A percentile compares a stretch with the other conserved stretches of the same genome.
Conservation (phyloP, 2,329 filamentous ascomycete genomes). For the Aspergillus terreus region DNA sequence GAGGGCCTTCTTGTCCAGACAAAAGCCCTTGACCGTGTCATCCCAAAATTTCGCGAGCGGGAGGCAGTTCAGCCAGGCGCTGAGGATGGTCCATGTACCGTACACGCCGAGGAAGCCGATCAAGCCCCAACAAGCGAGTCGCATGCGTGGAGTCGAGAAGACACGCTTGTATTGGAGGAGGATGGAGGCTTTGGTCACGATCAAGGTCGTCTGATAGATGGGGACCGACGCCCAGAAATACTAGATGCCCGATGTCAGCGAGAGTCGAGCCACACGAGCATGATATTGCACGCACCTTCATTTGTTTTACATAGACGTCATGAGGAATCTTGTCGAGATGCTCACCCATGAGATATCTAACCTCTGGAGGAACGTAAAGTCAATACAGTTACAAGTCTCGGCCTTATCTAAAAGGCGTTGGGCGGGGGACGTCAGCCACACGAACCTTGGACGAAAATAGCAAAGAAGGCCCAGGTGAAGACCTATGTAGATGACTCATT, state of each 20-base stretch:
- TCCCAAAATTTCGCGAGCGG: conserved; percentile 30
- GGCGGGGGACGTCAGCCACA: background rate
- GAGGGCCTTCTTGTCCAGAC: conserved; percentile 37
- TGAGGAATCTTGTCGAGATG: conserved; percentile 18
- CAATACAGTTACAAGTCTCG: background rate
- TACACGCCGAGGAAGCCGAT: conserved; percentile 31
- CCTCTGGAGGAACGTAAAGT: conserved; percentile 15
- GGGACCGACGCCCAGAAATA: conserved; percentile 32
- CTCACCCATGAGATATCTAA: conserved; percentile 28
- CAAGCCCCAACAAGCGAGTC: conserved; percentile 29
- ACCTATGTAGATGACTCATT: conserved; percentile 9
- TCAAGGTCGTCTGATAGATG: conserved; percentile 31
- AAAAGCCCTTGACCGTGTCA: conserved; percentile 22
- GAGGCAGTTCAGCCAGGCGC: conserved; percentile 29
- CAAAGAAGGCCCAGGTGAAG: conserved; percentile 30
- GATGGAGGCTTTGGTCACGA: conserved; percentile 34
- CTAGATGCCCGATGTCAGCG: conserved; percentile 8
- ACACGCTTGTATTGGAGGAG: conserved; percentile 35
- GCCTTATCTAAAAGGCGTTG: no score
- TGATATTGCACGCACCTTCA: conserved; percentile 18
- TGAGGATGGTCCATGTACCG: conserved; percentile 29
- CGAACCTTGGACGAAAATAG: conserved; percentile 27
- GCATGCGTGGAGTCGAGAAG: conserved; percentile 29
- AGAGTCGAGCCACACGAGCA: background rate
- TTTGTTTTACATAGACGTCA: conserved; percentile 17